Evolutionary conservation across 148 eudicot species (phyloP).

Genomic region (Fagopyrum tataricum): DNA sequence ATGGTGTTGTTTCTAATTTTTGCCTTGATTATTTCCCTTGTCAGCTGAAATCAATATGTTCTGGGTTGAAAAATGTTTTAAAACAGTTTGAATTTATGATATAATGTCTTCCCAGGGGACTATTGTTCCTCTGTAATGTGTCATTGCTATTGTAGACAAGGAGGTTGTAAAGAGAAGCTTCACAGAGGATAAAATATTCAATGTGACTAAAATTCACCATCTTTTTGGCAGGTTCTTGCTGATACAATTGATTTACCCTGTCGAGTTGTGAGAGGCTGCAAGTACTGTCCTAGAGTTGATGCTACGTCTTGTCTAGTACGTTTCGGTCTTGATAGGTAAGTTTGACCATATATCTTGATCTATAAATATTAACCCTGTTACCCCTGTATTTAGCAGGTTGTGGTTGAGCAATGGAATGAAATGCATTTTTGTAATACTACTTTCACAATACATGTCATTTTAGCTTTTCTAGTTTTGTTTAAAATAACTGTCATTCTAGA

Average conservation of each 20-base stretch:
- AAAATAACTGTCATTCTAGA: not conserved
- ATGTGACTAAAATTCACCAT: constrained; percentile 23
- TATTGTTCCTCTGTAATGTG: not conserved
- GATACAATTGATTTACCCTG: constrained; percentile 82
- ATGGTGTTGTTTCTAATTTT: too few relatives aligned
- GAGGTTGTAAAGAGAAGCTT: too few relatives aligned
- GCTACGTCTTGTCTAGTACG: constrained; percentile 87
- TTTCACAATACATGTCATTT: too few relatives aligned
- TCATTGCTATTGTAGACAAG: too few relatives aligned
- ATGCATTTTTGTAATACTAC: not conserved
- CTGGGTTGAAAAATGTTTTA: too few relatives aligned
- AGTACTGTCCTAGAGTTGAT: constrained; percentile 57
- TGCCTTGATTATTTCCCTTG: too few relatives aligned
- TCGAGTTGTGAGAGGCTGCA: constrained; percentile 84
- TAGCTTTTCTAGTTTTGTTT: not conserved
- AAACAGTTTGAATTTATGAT: too few relatives aligned
- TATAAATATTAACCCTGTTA: too few relatives aligned
- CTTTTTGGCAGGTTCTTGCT: not conserved
- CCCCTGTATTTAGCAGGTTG: too few relatives aligned
- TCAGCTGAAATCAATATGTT: too few relatives aligned
- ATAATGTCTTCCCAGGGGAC: too few relatives aligned
- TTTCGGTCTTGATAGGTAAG: constrained; percentile 64
- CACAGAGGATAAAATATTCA: too few relatives aligned
- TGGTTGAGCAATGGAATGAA: not conserved
- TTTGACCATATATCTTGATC: not conserved